These are phyloP conservation scores for Termitomyces sp. DNA, from an alignment of 1,284 basidiomycete species.

Conservation along the genomic window DNA sequence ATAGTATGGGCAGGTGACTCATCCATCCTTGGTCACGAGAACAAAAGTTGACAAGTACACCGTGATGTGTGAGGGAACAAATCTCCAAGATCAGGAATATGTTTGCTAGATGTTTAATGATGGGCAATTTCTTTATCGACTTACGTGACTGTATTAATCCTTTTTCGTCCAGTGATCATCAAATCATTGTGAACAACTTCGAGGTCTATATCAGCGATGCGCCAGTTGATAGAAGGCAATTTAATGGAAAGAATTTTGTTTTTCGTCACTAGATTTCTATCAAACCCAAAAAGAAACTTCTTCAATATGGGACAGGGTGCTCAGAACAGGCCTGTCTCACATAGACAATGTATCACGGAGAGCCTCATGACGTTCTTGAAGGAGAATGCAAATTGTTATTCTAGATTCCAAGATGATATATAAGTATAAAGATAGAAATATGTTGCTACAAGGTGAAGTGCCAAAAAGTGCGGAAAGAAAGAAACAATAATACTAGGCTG, in stretches of 20 bases:
- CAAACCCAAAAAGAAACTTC: conserved; percentile 10
- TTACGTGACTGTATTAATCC: conserved; percentile 16
- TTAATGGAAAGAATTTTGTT: conserved; percentile 9
- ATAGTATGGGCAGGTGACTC: conserved; percentile 2
- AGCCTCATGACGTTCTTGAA: background rate
- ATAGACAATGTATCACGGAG: conserved; percentile 10
- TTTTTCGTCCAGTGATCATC: conserved; percentile 14
- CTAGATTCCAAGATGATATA: conserved; percentile 5
- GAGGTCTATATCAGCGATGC: conserved; percentile 1
- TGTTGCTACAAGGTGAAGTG: conserved; percentile 6
- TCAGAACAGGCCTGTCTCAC: conserved; percentile 3
- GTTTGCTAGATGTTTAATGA: conserved; percentile 6
- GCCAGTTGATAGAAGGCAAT: conserved; percentile 13
- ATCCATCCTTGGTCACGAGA: conserved; percentile 5
- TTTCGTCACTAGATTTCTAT: conserved; percentile 6
- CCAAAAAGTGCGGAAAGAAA: background rate
- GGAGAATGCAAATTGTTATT: background rate
- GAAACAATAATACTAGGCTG: conserved; percentile 6
- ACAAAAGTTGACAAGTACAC: conserved; percentile 2
- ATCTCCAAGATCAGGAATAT: conserved; percentile 7
- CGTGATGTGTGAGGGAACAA: conserved; percentile 2
- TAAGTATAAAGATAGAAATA: conserved; percentile 6
- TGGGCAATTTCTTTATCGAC: conserved; percentile 1
- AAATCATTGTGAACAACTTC: conserved; percentile 9
- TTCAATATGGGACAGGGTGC: conserved; percentile 3